Evolutionary conservation across 2,329 filamentous ascomycete genomes (phyloP).

Genomic region (Corniculantispora saksenae): DNA sequence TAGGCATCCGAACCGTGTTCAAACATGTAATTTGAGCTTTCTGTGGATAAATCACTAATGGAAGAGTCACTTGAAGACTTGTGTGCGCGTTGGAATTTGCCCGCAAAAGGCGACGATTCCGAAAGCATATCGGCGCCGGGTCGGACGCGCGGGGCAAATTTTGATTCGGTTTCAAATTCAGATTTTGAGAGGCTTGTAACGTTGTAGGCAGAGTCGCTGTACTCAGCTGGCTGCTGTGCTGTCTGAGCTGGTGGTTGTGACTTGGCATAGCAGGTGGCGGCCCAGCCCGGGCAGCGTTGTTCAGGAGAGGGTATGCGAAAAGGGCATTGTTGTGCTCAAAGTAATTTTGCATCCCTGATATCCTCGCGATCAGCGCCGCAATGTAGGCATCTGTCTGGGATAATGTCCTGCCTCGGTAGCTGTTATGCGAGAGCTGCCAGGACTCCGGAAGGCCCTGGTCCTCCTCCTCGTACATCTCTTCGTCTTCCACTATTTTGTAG

Average conservation of each 20-base stretch:
- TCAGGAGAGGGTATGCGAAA: no score
- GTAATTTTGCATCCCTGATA: background rate
- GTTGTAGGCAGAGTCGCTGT: no score
- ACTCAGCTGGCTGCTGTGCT: no score
- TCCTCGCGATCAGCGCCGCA: background rate
- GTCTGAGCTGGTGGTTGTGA: no score
- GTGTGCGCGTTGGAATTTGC: background rate
- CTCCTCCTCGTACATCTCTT: conserved; percentile 96
- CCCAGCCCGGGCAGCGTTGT: no score
- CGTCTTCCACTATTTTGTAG: conserved; percentile 81
- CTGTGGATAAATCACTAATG: background rate
- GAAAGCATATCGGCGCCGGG: no score
- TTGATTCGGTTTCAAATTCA: no score
- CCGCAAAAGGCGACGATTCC: no score
- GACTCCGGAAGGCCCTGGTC: conserved; percentile 75
- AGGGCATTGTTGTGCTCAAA: background rate
- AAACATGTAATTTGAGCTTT: background rate
- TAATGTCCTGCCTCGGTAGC: background rate
- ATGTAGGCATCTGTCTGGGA: conserved; percentile 4
- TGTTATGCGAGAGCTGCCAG: conserved; percentile 48
- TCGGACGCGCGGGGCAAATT: no score
- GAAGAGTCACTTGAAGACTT: background rate
- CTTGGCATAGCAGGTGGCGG: no score
- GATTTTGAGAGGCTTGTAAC: no score
- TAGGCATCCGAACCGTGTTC: background rate